Evolutionary conservation across 2,329 filamentous ascomycete species (phyloP).

Genomic region (Harringtonia aguacate): DNA sequence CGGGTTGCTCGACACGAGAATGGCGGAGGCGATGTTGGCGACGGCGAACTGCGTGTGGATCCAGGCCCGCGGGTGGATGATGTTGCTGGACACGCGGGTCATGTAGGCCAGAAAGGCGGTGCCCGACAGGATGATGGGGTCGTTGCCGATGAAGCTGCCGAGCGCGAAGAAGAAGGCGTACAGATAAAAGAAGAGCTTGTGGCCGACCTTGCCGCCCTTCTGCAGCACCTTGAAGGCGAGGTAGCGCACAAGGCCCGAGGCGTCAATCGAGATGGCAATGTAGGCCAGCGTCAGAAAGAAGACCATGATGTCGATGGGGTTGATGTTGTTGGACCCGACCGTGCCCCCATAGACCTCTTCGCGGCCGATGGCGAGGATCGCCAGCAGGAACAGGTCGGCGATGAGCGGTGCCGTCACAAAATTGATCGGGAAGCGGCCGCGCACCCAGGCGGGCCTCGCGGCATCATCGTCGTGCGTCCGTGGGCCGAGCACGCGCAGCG

Average conservation of each 20-base stretch:
- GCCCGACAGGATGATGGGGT: conserved; percentile 64
- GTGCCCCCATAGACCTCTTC: conserved; percentile 60
- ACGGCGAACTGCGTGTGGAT: conserved; percentile 62
- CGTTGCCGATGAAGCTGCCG: conserved; percentile 61
- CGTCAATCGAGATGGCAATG: conserved; percentile 68
- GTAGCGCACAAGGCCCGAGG: conserved; percentile 60
- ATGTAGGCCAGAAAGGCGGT: conserved; percentile 69
- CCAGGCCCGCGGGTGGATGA: conserved; percentile 60
- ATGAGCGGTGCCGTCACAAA: conserved; percentile 61
- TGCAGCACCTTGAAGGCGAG: conserved; percentile 61
- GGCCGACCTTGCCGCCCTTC: conserved; percentile 56
- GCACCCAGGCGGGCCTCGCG: conserved; percentile 24
- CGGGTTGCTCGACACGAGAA: conserved; percentile 67
- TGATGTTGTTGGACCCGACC: conserved; percentile 53
- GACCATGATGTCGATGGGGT: conserved; percentile 61
- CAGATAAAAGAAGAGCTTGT: conserved; percentile 60
- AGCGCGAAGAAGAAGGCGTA: conserved; percentile 62
- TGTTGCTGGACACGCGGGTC: conserved; percentile 65
- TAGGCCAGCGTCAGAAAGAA: conserved; percentile 68
- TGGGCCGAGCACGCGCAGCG: conserved; percentile 45
- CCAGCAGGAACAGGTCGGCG: conserved; percentile 60
- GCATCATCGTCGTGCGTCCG: conserved; percentile 26
- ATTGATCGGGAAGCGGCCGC: conserved; percentile 52
- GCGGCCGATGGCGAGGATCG: conserved; percentile 55
- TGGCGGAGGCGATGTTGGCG: conserved; percentile 64